Percentiles rank a stretch among this genome's conserved stretches.
Evolutionary conservation across 805 yeast genomes (phyloP).

Genomic region (Lipomyces anomalus): DNA sequence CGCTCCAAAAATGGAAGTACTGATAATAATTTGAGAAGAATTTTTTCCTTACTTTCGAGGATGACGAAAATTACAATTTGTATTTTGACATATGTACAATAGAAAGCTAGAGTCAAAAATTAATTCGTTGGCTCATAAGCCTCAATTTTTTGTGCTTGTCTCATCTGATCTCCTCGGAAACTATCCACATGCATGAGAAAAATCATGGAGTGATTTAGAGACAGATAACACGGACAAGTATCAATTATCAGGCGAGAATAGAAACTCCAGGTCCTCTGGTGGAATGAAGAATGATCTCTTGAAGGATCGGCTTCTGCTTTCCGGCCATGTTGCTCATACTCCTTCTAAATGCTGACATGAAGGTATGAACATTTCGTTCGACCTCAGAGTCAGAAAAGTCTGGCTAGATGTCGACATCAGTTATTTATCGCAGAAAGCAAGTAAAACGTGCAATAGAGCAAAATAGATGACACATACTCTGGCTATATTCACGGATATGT

Average conservation of each 20-base stretch:
- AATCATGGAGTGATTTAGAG: no score
- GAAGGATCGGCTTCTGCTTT: slow-evolving; percentile 11
- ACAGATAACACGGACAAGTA: no score
- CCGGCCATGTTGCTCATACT: slow-evolving; percentile 2
- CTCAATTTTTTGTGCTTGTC: no score
- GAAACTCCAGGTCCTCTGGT: slow-evolving; percentile 18
- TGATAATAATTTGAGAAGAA: not conserved
- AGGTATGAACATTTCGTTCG: slow-evolving; percentile 6
- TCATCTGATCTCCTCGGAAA: no score
- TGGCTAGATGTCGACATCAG: slow-evolving; percentile 3
- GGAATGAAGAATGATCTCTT: slow-evolving; percentile 14
- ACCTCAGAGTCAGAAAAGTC: slow-evolving; percentile 7
- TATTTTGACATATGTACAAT: not conserved
- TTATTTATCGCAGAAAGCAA: not conserved
- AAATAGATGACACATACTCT: slow-evolving; percentile 8
- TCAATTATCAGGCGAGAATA: slow-evolving; percentile 8
- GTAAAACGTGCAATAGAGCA: not conserved
- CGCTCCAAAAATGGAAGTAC: not conserved
- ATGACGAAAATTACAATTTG: no score
- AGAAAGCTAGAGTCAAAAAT: no score
- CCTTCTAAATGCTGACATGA: slow-evolving; percentile 16
- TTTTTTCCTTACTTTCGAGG: no score
- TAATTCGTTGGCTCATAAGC: no score
- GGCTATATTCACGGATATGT: slow-evolving; percentile 5
- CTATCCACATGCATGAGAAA: not conserved